These are phyloP conservation scores for Cronartium quercuum DNA, from an alignment of 1,284 basidiomycete genomes.

Conservation along the genomic window DNA sequence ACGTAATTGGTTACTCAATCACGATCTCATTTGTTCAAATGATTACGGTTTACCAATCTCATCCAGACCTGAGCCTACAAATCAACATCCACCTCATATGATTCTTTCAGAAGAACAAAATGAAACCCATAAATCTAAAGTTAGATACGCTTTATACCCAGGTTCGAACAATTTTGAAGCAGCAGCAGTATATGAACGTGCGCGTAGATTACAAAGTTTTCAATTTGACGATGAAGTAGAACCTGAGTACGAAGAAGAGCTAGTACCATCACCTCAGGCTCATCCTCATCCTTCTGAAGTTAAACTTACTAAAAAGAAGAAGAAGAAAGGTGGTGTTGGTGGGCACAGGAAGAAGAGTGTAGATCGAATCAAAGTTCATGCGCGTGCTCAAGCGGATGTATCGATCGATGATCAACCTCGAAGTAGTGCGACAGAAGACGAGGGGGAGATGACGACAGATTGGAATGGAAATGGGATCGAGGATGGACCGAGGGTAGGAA, in stretches of 20 bases:
- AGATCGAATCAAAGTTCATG: not conserved
- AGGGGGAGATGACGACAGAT: not conserved
- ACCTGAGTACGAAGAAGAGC: not conserved
- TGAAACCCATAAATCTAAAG: not conserved
- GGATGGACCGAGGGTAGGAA: slow-evolving; percentile 20
- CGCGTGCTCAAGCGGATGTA: not conserved
- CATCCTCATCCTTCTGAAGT: slow-evolving; percentile 1
- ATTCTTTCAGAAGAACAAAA: not conserved
- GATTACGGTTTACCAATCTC: slow-evolving; percentile 10
- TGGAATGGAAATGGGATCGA: slow-evolving; percentile 24
- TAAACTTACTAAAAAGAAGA: slow-evolving; percentile 9
- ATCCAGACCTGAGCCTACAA: slow-evolving; percentile 4
- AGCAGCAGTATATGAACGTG: slow-evolving; percentile 27
- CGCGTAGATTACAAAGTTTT: slow-evolving; percentile 15
- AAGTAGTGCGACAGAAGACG: slow-evolving; percentile 14
- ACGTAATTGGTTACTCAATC: slow-evolving; percentile 24
- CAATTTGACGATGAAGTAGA: slow-evolving; percentile 8
- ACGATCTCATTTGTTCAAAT: slow-evolving; percentile 10
- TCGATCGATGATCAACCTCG: slow-evolving; percentile 17
- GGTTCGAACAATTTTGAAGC: slow-evolving; percentile 22
- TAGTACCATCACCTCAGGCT: not conserved
- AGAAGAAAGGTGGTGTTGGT: not conserved
- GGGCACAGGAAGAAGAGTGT: not conserved
- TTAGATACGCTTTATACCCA: not conserved
- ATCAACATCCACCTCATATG: slow-evolving; percentile 1